These are phyloP conservation scores for Vitis rupestris DNA, from an alignment of 164 flowering plant species.

Conservation along the genomic window DNA sequence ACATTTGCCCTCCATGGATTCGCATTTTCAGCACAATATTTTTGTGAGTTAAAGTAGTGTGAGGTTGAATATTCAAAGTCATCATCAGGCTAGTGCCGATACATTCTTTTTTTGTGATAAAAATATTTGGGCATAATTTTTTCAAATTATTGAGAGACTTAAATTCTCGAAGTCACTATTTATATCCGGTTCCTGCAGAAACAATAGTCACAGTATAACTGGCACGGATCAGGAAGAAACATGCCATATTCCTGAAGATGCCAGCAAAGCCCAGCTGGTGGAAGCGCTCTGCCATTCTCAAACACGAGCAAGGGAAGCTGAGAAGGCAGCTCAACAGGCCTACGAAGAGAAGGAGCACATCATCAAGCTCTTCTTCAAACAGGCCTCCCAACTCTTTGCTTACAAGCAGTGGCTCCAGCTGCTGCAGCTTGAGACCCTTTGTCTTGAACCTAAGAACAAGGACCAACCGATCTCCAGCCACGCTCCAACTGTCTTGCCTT, in stretches of 20 bases:
- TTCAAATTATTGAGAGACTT: too few relatives aligned
- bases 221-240: constrained; percentile 18
- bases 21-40: too few relatives aligned
- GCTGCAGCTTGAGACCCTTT: constrained; percentile 52
- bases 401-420: constrained; percentile 76
- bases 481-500: constrained; percentile 34
- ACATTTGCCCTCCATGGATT: too few relatives aligned
- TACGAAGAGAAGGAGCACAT: constrained; percentile 68
- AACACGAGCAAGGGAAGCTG: constrained; percentile 87
- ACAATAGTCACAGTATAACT: constrained; percentile 4
- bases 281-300: constrained; percentile 81
- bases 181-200: too few relatives aligned
- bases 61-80: too few relatives aligned
- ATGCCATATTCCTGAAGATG: constrained; percentile 16
- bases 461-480: constrained; percentile 27
- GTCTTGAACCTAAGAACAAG: constrained; percentile 39
- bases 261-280: constrained; percentile 53
- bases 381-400: constrained; percentile 77
- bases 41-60: too few relatives aligned
- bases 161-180: too few relatives aligned
- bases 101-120: too few relatives aligned
- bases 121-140: too few relatives aligned
- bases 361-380: constrained; percentile 64
- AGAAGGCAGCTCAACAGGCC: constrained; percentile 66
- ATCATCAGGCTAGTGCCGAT: too few relatives aligned